Base-by-base conservation (phyloP, 192 early-diverging fungal species). In the Podila epigama region DNA sequence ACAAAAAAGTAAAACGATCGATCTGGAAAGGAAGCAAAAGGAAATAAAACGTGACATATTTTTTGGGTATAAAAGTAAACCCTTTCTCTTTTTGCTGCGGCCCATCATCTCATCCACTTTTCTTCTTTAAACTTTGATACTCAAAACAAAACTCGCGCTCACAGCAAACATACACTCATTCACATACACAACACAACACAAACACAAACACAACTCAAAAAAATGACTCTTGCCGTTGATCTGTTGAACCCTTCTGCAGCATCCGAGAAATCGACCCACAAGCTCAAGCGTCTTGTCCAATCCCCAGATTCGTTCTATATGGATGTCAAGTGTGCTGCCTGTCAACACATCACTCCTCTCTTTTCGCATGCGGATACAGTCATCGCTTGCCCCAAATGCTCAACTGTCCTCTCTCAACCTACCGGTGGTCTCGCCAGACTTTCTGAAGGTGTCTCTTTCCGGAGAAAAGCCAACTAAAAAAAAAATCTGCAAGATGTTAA, bases 221-320 rank as follows among this genome's bases (percentile, higher is more conserved):
- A n/a, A 11, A 77, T 77, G 73, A 57, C 60, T 68, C 89, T 98
- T 68, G 93, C 95, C 70, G 87, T 94, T 79, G 96, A 98, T 82
- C 93, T 98, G 72, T 88, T 98, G 54, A 95, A 98, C 89, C 96
- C 96, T 54, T 87, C 92, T 65, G 79, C 86, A 55, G 83, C 88
- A 63, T 81, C 82, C 79, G 90, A 97, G 85, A 84, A 87, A 71
- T 88, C 89, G 25, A 68, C 81, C 28, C 87, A 89, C 84, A 89
- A 89, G 78, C 81, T 89, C 44, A 89, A 89, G 86, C 69, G 87
- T 50, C 66, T 89, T 25, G 80, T 89, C 28, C 88, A 89, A 56
- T 70, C 71, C 58, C 88, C 96, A 48, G 93, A 98, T 92, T 97
- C 97, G 25, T 97, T 91, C 92, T 97, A 97, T 85, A 97, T 98